These are phyloP conservation scores for Trametes coccinea DNA, from an alignment of 768 basidiomycete species.

Conservation along the genomic window DNA sequence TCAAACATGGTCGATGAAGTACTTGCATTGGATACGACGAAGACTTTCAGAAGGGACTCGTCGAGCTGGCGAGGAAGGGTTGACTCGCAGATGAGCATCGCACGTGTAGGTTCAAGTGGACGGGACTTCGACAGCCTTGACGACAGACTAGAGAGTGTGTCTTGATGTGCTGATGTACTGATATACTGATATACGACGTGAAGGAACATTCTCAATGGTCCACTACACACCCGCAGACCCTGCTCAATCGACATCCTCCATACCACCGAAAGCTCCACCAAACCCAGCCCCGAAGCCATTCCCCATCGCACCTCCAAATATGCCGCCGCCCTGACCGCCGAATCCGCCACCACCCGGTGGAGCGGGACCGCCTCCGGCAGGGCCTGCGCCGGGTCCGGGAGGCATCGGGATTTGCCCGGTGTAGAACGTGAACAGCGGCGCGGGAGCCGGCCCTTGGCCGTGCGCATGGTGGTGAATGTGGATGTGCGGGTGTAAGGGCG, in stretches of 20 bases:
- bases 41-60: slow-evolving; percentile 36
- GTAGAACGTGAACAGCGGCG: slow-evolving; percentile 18
- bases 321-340: neutral
- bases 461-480: neutral
- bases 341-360: neutral
- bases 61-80: neutral
- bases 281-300: neutral
- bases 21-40: slow-evolving; percentile 44
- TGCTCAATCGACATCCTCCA: slow-evolving; percentile 24
- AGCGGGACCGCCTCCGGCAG: neutral
- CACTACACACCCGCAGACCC: neutral
- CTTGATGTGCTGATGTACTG: too few species aligned
- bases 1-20: slow-evolving; percentile 41
- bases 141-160: too few species aligned
- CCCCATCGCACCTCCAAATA: neutral
- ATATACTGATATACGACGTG: too few species aligned
- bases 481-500: neutral
- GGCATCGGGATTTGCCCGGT: slow-evolving; percentile 3
- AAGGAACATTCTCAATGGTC: neutral
- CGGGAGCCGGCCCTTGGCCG: neutral
- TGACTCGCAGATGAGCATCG: neutral
- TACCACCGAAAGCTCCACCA: slow-evolving; percentile 11
- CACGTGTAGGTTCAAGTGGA: too few species aligned
- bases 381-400: neutral
- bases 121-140: too few species aligned